phyloP scores from a whole-genome alignment of 805 yeast species.

The Candida railenensis region DNA sequence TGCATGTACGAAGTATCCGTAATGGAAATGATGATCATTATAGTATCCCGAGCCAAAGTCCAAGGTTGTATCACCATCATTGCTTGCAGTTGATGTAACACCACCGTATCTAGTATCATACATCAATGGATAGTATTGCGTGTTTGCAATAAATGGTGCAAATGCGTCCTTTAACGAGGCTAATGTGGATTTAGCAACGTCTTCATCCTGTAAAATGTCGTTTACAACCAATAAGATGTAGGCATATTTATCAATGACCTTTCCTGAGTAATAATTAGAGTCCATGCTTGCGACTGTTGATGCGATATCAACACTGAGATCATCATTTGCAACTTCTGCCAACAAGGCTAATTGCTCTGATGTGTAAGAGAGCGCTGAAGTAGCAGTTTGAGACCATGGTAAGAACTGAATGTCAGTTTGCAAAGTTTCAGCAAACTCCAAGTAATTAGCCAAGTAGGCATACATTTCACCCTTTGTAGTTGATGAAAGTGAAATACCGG shows the following conservation, averaged over 20 bases:
- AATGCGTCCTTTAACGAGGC: constrained; percentile 44
- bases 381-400: constrained; percentile 42
- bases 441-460: constrained; percentile 40
- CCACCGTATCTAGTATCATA: constrained; percentile 59
- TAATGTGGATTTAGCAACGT: constrained; percentile 34
- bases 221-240: constrained; percentile 51
- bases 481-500: constrained; percentile 45
- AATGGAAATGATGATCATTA: constrained; percentile 88
- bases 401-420: constrained; percentile 40
- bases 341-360: constrained; percentile 41
- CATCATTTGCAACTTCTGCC: constrained; percentile 46
- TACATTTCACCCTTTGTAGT: constrained; percentile 53
- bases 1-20: constrained; percentile 79
- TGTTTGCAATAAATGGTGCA: constrained; percentile 34
- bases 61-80: constrained; percentile 42
- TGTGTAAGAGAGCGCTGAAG: constrained; percentile 34
- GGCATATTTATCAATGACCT: constrained; percentile 55
- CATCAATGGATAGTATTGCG: constrained; percentile 49
- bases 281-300: constrained; percentile 33
- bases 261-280: constrained; percentile 54
- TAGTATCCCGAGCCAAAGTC: constrained; percentile 76
- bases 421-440: constrained; percentile 39
- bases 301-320: constrained; percentile 46
- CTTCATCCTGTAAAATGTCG: constrained; percentile 46
- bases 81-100: constrained; percentile 51